Base-by-base conservation (phyloP, 2,329 filamentous ascomycete species). In the Diaporthe eres region DNA sequence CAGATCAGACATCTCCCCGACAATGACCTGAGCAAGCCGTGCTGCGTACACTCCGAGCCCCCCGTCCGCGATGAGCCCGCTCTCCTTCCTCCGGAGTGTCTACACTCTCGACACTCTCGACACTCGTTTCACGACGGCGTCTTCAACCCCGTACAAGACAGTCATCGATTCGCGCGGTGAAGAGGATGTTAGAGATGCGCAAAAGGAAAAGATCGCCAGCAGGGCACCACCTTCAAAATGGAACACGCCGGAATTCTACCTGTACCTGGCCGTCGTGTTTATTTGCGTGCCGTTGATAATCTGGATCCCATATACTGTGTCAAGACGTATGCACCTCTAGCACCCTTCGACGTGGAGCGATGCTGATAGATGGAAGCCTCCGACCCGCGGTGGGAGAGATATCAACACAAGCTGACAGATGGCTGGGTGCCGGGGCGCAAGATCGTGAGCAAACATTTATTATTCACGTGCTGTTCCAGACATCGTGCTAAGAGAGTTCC, bases 341-440 rank as follows among this genome's bases (percentile, higher is more conserved):
- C 42, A 10, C 25, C 47, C 9, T 25, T 28, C 44, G 19, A 15
- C 7, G 2, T 37, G 4, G 39, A 28, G 22, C 10, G 58, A 22
- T 53, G 17, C 79, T 82, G 76, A 83, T 72, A 34, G 15, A 15
- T 47, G 67, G 49, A 81, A 98, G 95, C 93, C 76, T 92, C 92
- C 49, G 94, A 98, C 82, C 94, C 95, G 7, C 92, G 94, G 79
- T 99, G 97, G 82, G 83, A 88, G 75, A 94, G 93, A 79, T 98
- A 93, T 82, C 89, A 93, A 77, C 87, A 87, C 76, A 87, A 93
- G 53, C 90, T 99, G 22, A 92, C 92, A 2, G 89, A 92, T 12
- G 97, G 97, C 79, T 99, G 97, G 97, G 94, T 99, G 75, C 94
- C 94, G 10, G 96, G 96, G 37, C 94, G 96, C 76, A 95, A 95